phyloP scores from a whole-genome alignment of 106 monocot genomes.

The Amphibolis antarctica region DNA sequence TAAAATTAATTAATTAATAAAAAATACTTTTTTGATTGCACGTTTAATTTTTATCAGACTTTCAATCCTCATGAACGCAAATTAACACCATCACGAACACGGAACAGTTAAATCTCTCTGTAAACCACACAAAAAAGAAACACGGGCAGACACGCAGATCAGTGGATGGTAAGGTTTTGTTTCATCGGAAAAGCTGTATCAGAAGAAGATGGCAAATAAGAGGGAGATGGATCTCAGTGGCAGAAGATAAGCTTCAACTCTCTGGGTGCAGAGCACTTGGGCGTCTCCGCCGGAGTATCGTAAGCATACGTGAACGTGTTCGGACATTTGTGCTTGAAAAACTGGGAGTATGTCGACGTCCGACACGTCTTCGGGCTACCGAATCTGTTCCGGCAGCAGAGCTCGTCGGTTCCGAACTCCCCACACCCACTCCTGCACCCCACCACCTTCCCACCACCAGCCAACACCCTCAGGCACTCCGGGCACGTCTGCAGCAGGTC shows the following conservation, averaged over 20 bases:
- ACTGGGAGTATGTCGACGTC: slow-evolving; percentile 52
- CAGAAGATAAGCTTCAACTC: slow-evolving; percentile 99
- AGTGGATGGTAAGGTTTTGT: no score
- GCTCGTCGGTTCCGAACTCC: slow-evolving; percentile 80
- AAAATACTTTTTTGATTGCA: no score
- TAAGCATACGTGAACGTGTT: slow-evolving; percentile 85
- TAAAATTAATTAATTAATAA: no score
- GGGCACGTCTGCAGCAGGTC: slow-evolving; percentile 65
- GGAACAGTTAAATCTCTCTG: no score
- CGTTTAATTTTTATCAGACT: no score
- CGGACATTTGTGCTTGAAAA: slow-evolving; percentile 72
- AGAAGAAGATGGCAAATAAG: no score
- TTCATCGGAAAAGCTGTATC: no score
- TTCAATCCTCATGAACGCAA: no score
- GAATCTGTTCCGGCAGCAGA: slow-evolving; percentile 85
- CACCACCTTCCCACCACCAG: slow-evolving; percentile 37
- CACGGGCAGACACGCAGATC: no score
- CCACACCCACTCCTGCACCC: slow-evolving; percentile 89
- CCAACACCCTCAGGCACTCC: slow-evolving; percentile 39
- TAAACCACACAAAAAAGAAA: no score
- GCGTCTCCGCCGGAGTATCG: slow-evolving; percentile 67
- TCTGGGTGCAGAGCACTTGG: slow-evolving; percentile 56
- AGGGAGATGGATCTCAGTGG: no score
- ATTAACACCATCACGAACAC: no score
- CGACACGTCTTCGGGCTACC: slow-evolving; percentile 63